Percentiles rank a stretch among this genome's conserved stretches.
Conservation (phyloP, 108 stramenopile species). For the Schizochytrium sp. region DNA sequence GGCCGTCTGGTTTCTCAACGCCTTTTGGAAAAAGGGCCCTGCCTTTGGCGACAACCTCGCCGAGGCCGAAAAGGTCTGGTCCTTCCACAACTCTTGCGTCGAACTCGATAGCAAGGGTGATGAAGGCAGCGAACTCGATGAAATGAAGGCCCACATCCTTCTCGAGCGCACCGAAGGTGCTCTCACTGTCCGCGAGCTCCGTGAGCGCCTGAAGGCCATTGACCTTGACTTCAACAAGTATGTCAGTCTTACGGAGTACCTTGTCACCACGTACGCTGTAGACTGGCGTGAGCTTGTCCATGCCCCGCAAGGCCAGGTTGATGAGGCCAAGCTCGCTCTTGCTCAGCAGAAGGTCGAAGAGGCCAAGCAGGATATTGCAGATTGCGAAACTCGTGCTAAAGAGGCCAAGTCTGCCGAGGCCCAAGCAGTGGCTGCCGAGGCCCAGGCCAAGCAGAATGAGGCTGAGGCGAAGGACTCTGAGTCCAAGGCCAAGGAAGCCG, state of each 20-base stretch:
- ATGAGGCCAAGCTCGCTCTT: not conserved
- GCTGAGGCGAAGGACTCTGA: conserved; percentile 35
- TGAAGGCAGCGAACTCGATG: conserved; percentile 49
- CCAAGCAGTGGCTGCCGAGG: not conserved
- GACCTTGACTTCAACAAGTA: conserved; percentile 56
- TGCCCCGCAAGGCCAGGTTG: conserved; percentile 48
- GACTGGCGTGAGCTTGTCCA: conserved; percentile 56
- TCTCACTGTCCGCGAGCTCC: conserved; percentile 31
- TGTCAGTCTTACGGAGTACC: conserved; percentile 16
- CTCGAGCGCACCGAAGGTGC: conserved; percentile 29
- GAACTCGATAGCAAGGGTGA: conserved; percentile 23
- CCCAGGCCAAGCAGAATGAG: not conserved
- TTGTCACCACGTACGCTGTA: not conserved
- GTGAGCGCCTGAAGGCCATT: conserved; percentile 47
- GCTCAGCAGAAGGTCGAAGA: conserved; percentile 50
- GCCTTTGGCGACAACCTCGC: conserved; percentile 29
- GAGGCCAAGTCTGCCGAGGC: not conserved
- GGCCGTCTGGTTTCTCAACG: conserved; percentile 61
- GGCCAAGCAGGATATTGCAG: conserved; percentile 37
- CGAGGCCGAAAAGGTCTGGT: conserved; percentile 47
- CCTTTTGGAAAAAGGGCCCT: conserved; percentile 45
- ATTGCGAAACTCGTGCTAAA: conserved; percentile 16
- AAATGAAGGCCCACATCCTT: conserved; percentile 24
- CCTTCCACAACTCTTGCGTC: conserved; percentile 3
- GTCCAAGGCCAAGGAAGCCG: not conserved